Base-by-base conservation (phyloP, 108 stramenopile species). In the Nitzschia palea region DNA sequence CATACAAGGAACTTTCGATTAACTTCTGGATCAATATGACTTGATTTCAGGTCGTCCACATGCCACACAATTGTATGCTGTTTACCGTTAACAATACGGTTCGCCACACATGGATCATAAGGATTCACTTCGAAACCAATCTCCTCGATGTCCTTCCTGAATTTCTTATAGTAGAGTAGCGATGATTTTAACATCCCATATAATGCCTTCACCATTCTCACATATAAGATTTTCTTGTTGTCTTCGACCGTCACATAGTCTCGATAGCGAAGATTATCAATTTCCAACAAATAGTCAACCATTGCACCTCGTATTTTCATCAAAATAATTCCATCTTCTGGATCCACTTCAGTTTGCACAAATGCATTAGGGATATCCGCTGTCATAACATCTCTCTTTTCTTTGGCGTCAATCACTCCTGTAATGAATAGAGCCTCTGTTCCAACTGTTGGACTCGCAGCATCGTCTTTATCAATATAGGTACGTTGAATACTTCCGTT, bases 51-150 rank as follows among this genome's bases (percentile, higher is more conserved):
- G 63, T 86, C 81, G 45, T 85, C 84, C 5, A 85, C 80, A 61
- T 85, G 70, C 67, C 71, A 81, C 1, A 55, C 34, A 6, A 85
- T 43, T 1, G 84, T 85, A n/a, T 54, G 57, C 52, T 77, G 77
- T 10, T 27, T 58, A 14, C 74, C 70, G 15, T 77, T 55, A 0
- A 78, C 37, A 20, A 47, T 62, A 15, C 27, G 68, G 54, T 82
- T 86, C 22, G 75, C 77, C n/a, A 86, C 74, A 48, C 85, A 86
- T 15, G 62, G 70, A 48, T 80, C 85, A 42, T 80, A 86, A n/a
- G 79, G 77, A 30, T 86, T 86, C 12, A 80, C 12, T n/a, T 63
- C 37, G 32, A 83, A 83, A 0, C 85, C 85, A 40, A 62, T 54
- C 29, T 33, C 57, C 18, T 63, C 48, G 6, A 80, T 30, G 36